Evolutionary conservation across 495 filamentous ascomycete genomes (phyloP).

Genomic region (Xylaria castorea): DNA sequence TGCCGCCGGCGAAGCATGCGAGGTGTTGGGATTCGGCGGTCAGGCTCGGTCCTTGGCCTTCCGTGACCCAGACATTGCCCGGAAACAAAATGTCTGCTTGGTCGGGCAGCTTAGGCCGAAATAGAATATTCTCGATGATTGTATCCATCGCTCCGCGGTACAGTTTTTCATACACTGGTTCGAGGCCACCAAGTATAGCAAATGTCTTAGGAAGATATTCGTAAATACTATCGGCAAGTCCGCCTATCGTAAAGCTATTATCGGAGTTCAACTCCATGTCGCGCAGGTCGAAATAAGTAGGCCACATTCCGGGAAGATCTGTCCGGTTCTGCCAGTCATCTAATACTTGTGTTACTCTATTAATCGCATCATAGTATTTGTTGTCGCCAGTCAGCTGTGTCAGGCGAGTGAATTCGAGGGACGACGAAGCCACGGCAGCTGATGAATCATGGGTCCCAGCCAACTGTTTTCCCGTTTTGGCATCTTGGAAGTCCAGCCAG

Average conservation of each 20-base stretch:
- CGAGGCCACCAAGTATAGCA: constrained; percentile 73
- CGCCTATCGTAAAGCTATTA: constrained; percentile 69
- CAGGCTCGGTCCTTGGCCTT: constrained; percentile 61
- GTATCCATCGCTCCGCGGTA: constrained; percentile 72
- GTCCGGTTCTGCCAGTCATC: constrained; percentile 70
- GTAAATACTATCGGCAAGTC: constrained; percentile 79
- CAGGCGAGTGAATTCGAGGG: constrained; percentile 84
- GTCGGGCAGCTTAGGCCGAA: constrained; percentile 64
- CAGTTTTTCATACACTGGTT: constrained; percentile 75
- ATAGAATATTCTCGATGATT: constrained; percentile 71
- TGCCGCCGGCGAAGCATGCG: constrained; percentile 80
- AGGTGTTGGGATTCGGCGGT: constrained; percentile 50
- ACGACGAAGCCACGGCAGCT: constrained; percentile 75
- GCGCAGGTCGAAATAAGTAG: constrained; percentile 46
- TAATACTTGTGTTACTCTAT: constrained; percentile 77
- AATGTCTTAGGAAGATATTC: constrained; percentile 82
- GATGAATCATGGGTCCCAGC: constrained; percentile 47
- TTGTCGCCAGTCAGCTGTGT: constrained; percentile 79
- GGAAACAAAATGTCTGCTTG: constrained; percentile 52
- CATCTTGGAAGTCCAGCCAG: constrained; percentile 61
- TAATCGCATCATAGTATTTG: constrained; percentile 87
- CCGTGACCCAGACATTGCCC: constrained; percentile 65
- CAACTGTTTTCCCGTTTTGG: constrained; percentile 39
- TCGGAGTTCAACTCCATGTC: constrained; percentile 38
- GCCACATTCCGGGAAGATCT: constrained; percentile 69